A percentile compares a stretch with the other conserved stretches of the same genome.
These are phyloP conservation scores for Wickerhamiella cacticola DNA, from an alignment of 805 yeast genomes.

Conservation along the genomic window DNA sequence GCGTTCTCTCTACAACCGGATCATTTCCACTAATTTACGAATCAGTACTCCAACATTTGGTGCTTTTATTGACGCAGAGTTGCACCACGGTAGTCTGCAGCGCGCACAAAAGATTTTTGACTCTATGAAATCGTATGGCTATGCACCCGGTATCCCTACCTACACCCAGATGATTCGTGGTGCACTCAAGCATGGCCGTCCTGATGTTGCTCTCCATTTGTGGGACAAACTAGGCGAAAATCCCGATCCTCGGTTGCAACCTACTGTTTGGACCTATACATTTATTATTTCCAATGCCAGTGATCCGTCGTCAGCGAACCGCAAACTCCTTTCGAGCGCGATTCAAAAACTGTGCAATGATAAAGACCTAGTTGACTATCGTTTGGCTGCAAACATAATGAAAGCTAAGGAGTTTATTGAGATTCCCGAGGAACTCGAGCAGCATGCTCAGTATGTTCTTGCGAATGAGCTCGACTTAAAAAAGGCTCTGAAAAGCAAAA, in stretches of 20 bases:
- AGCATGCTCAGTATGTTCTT: background rate
- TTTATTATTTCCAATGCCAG: conserved; percentile 19
- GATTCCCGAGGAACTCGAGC: conserved; percentile 12
- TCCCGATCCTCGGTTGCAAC: conserved; percentile 16
- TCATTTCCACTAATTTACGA: conserved; percentile 28
- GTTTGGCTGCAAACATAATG: conserved; percentile 15
- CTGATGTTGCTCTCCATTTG: conserved; percentile 19
- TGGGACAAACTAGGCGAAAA: conserved; percentile 17
- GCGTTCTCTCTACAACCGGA: conserved; percentile 35
- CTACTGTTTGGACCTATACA: conserved; percentile 25
- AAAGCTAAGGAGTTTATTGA: conserved; percentile 7
- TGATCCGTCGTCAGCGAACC: conserved; percentile 3
- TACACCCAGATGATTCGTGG: conserved; percentile 27
- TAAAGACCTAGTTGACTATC: conserved; percentile 16
- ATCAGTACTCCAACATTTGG: conserved; percentile 24
- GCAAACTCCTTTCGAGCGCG: conserved; percentile 11
- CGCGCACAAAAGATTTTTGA: conserved; percentile 20
- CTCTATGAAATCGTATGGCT: conserved; percentile 20
- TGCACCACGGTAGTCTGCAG: conserved; percentile 21
- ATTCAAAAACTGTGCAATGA: conserved; percentile 10
- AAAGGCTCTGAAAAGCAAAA: background rate
- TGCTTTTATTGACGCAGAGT: conserved; percentile 27
- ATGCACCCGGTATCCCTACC: conserved; percentile 23
- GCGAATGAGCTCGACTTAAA: background rate
- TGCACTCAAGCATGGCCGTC: conserved; percentile 15